Conservation (phyloP, 2,329 filamentous ascomycete genomes). For the Aureobasidium sp. region DNA sequence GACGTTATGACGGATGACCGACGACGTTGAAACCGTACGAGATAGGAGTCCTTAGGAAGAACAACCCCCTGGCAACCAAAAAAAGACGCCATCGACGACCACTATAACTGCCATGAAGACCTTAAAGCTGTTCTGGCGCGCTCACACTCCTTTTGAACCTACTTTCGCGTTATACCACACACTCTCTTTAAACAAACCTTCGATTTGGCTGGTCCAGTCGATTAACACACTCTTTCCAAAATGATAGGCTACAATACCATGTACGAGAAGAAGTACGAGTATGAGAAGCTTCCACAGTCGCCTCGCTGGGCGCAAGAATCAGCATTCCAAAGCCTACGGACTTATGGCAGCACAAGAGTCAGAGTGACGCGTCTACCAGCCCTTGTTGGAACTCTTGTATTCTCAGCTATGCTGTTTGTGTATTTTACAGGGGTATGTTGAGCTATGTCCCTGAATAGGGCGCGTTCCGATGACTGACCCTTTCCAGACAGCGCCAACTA, state of each 20-base stretch:
- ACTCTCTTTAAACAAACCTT: not conserved
- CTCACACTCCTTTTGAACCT: not conserved
- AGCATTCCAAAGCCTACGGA: not conserved
- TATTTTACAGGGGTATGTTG: constrained; percentile 3
- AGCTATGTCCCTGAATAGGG: rapidly evolving
- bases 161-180: not conserved
- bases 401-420: constrained; percentile 1
- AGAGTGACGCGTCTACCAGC: constrained; percentile 1
- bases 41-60: not conserved
- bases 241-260: not conserved
- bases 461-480: not conserved
- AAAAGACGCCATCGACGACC: not conserved
- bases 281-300: constrained; percentile 8
- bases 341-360: constrained; percentile 4
- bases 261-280: constrained; percentile 9
- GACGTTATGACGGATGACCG: constrained; percentile 5
- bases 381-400: not conserved
- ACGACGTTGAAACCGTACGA: constrained; percentile 6
- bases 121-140: not conserved
- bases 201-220: constrained; percentile 6
- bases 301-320: constrained; percentile 6
- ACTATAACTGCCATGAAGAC: not conserved
- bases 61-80: not conserved
- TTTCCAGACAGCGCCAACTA: not conserved
- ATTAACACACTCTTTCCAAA: not conserved